These are phyloP conservation scores for Leptographium procerum DNA, from an alignment of 2,329 filamentous ascomycete genomes.

Conservation along the genomic window DNA sequence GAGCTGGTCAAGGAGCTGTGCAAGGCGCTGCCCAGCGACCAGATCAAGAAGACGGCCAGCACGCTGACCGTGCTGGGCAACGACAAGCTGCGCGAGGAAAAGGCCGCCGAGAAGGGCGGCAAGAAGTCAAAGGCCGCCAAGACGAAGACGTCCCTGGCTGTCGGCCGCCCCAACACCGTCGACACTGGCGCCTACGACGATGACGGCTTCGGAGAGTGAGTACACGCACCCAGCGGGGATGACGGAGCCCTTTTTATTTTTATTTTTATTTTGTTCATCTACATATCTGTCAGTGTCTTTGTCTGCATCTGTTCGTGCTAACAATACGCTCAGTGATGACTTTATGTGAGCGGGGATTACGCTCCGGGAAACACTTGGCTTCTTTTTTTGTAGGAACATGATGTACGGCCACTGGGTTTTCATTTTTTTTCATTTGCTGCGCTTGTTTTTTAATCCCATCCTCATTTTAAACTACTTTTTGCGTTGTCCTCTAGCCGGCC, in stretches of 20 bases:
- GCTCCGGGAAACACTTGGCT: neutral
- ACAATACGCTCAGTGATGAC: constrained; percentile 41
- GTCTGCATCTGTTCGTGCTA: neutral
- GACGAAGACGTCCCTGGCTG: constrained; percentile 77
- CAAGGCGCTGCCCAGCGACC: constrained; percentile 78
- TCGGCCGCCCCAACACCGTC: constrained; percentile 45
- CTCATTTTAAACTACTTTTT: constrained; percentile 2
- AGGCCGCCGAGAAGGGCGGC: constrained; percentile 79
- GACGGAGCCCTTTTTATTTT: neutral
- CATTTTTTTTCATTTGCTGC: neutral
- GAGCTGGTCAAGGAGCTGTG: constrained; percentile 82
- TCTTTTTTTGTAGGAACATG: neutral
- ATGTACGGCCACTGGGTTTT: neutral
- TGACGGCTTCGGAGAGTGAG: constrained; percentile 65
- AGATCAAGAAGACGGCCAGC: constrained; percentile 94
- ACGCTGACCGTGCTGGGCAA: constrained; percentile 82
- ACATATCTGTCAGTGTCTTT: neutral
- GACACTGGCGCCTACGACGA: constrained; percentile 70
- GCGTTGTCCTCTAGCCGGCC: neutral
- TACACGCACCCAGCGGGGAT: too few relatives aligned
- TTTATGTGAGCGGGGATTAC: constrained; percentile 51
- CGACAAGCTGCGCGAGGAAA: constrained; percentile 98
- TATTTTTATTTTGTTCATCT: neutral
- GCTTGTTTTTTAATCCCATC: neutral
- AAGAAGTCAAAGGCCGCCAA: constrained; percentile 98